phyloP scores from a whole-genome alignment of 78 protist species.

The Reticulomyxa filosa region DNA sequence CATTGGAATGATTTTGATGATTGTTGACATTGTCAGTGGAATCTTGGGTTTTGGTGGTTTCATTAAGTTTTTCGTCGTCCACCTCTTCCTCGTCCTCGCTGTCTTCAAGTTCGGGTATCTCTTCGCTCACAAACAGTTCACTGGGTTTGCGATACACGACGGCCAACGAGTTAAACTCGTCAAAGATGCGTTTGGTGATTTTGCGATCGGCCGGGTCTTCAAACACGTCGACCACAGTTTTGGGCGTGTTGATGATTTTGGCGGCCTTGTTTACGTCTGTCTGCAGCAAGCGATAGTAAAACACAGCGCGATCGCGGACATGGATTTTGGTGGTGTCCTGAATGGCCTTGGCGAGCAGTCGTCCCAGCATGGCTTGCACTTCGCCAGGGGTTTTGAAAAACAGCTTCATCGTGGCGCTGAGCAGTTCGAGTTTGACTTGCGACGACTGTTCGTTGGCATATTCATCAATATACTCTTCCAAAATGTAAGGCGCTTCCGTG shows the following conservation, averaged over 20 bases:
- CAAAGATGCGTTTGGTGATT: constrained; percentile 56
- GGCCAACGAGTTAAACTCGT: constrained; percentile 63
- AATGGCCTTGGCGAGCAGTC: constrained; percentile 21
- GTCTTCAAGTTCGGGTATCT: too few relatives aligned
- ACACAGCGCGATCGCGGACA: constrained; percentile 62
- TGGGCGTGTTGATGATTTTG: neutral
- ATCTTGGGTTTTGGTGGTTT: too few relatives aligned
- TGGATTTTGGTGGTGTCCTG: constrained; percentile 34
- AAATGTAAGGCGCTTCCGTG: constrained; percentile 42
- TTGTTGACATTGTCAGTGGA: too few relatives aligned
- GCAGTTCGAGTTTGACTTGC: constrained; percentile 20
- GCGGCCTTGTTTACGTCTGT: constrained; percentile 1
- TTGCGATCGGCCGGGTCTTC: neutral
- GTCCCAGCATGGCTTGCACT: constrained; percentile 30
- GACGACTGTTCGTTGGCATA: neutral
- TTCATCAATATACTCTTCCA: constrained; percentile 33
- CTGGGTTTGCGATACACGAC: constrained; percentile 44
- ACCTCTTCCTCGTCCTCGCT: too few relatives aligned
- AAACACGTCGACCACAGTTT: neutral
- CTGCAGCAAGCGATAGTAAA: constrained; percentile 48
- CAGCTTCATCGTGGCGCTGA: constrained; percentile 32
- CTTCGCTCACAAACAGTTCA: constrained; percentile 22
- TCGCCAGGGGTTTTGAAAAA: too few relatives aligned
- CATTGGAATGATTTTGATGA: too few relatives aligned
- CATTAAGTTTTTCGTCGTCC: too few relatives aligned